phyloP scores from a whole-genome alignment of 116 monocot genomes.

The Papilionanthe hybrid region DNA sequence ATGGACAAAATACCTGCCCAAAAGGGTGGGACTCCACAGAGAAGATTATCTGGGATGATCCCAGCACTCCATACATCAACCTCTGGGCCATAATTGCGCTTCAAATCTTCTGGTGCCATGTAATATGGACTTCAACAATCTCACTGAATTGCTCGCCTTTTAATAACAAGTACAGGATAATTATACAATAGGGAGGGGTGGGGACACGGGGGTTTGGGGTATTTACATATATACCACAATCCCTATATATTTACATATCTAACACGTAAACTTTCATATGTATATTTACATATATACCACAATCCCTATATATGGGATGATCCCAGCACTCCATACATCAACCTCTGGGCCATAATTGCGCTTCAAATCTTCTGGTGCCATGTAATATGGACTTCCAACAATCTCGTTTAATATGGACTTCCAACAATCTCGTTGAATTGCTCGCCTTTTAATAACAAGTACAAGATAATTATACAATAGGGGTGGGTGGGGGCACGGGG shows the following conservation, averaged over 20 bases:
- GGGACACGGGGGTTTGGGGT: no score
- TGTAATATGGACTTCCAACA: no score
- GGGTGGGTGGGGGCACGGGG: no score
- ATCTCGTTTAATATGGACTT: no score
- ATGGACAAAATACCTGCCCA: conserved; percentile 58
- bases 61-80: conserved; percentile 87
- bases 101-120: conserved; percentile 85
- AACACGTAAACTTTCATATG: no score
- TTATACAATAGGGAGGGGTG: no score
- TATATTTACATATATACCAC: no score
- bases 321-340: conserved; percentile 86
- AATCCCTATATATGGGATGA: conserved; percentile 84
- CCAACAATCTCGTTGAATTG: conserved; percentile 67
- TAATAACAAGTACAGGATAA: not conserved
- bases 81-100: conserved; percentile 60
- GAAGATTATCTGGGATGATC: conserved; percentile 70
- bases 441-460: conserved; percentile 13
- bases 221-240: no score
- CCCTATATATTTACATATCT: no score
- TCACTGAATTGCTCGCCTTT: conserved; percentile 47
- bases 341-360: conserved; percentile 62
- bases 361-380: conserved; percentile 81
- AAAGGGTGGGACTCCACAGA: conserved; percentile 82
- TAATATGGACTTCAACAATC: conserved; percentile 75
- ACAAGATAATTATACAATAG: not conserved